Conservation (phyloP, 306 rosid genomes). For the Dryas drummondii region DNA sequence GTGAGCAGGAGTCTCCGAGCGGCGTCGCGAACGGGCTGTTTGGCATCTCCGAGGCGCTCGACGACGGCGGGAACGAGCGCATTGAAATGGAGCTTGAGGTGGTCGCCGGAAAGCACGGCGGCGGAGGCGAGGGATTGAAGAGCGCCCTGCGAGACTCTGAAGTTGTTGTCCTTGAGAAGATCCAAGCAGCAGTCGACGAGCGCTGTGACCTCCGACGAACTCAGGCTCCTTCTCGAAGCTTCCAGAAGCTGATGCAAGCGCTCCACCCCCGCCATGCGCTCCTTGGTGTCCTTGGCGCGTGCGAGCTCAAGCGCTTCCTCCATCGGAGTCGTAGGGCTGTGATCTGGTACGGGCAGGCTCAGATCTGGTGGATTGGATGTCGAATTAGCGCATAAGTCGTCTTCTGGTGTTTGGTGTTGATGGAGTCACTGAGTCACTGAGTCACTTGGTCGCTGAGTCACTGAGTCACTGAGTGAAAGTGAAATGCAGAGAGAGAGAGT, state of each 20-base stretch:
- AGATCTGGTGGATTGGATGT: slow-evolving; percentile 44
- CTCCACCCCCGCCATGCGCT: slow-evolving; percentile 99
- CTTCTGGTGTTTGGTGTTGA: background rate
- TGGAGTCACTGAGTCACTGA: background rate
- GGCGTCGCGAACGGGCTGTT: slow-evolving; percentile 97
- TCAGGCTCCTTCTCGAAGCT: slow-evolving; percentile 79
- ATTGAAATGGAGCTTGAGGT: slow-evolving; percentile 88
- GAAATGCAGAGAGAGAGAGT: slow-evolving; percentile 12
- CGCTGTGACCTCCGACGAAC: slow-evolving; percentile 70
- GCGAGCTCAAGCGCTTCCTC: slow-evolving; percentile 96
- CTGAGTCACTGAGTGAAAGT: slow-evolving; percentile 1
- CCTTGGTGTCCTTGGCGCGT: slow-evolving; percentile 96
- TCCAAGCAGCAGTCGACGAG: slow-evolving; percentile 88
- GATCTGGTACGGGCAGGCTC: slow-evolving; percentile 42
- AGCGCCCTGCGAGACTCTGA: slow-evolving; percentile 92
- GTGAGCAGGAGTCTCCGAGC: slow-evolving; percentile 90
- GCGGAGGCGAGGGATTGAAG: slow-evolving; percentile 97
- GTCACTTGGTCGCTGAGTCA: slow-evolving; percentile 2
- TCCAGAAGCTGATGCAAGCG: slow-evolving; percentile 86
- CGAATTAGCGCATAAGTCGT: slow-evolving; percentile 22
- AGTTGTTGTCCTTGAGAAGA: slow-evolving; percentile 95
- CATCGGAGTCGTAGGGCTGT: slow-evolving; percentile 40
- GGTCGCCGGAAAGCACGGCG: slow-evolving; percentile 92
- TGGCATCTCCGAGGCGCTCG: slow-evolving; percentile 92
- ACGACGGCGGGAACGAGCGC: slow-evolving; percentile 96